Evolutionary conservation across 257 asterid species (phyloP), one percentile per base, ranked within the genome.

Genomic region (Penstemon eatonii): DNA sequence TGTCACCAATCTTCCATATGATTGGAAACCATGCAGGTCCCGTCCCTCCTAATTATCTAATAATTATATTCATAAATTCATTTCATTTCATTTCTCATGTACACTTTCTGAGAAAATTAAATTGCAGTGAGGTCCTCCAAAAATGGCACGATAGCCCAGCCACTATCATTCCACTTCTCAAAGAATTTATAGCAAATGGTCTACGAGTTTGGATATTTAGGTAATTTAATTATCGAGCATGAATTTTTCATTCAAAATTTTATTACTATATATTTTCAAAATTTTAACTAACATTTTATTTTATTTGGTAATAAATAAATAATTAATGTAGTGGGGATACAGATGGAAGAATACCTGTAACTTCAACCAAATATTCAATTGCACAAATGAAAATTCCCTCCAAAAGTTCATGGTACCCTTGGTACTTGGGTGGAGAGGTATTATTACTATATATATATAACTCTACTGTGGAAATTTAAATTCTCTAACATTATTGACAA

Each of bases 1-100:
- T 80, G 84, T 85, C 57, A 90, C 97, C 60, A 86, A 80, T 2
- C 9, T 88, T 53, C 47, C 74, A 25, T 83, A 88, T 59, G 80
- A 71, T 49, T 90, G 95, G 96, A 68, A 79, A 37, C 83, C 92
- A 39, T 90, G 97, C 96, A 90, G 93, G 96, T 88, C 5, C 39
- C 18, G 18, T 0, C 0, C 18, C 0, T 15, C 18, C 18, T 15
- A 15, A 15, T 15, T 15, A 15, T 15, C 18, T 15, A 15, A 15
- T 18, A 9, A 25, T 25, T 25, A 25, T 1, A 25, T 25, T 25
- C 3, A 25, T 1, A 25, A 25, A 25, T 1, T 25, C 33, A 25
- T 25, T 25, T 25, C 0, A 25, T 25, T 25, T 25, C 2, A 25
- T 0, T 25, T 25, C 2, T 25, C 33, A 15, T 15, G 18, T 15